Percentiles rank a stretch among this genome's conserved stretches.
Evolutionary conservation across 1,284 basidiomycete species (phyloP).

Genomic region (Leccinum subrobustum): DNA sequence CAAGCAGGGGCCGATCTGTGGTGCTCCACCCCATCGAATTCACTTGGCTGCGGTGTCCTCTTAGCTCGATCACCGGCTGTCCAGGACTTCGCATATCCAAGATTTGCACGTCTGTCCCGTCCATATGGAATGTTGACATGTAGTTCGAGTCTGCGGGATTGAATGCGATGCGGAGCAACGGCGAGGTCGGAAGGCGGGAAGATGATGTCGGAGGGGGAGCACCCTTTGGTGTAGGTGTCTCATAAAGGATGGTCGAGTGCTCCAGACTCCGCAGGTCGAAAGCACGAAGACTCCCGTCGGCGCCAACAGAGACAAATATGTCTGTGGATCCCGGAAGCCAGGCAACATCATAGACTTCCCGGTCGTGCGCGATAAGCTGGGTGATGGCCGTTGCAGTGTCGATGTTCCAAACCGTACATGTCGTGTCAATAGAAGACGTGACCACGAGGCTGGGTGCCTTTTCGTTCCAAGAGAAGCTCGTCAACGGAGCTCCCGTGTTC

Average conservation of each 20-base stretch:
- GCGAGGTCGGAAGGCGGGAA: slow-evolving; percentile 71
- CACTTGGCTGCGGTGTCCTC: slow-evolving; percentile 74
- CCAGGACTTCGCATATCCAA: slow-evolving; percentile 94
- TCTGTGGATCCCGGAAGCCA: slow-evolving; percentile 99
- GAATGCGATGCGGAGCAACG: slow-evolving; percentile 82
- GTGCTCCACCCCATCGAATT: slow-evolving; percentile 89
- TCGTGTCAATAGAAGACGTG: slow-evolving; percentile 95
- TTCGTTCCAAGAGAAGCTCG: slow-evolving; percentile 95
- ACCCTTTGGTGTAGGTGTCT: slow-evolving; percentile 81
- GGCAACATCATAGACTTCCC: slow-evolving; percentile 96
- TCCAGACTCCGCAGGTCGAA: slow-evolving; percentile 96
- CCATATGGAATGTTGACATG: slow-evolving; percentile 93
- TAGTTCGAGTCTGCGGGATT: slow-evolving; percentile 87
- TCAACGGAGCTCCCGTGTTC: slow-evolving; percentile 83
- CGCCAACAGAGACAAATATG: slow-evolving; percentile 98
- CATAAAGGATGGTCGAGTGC: slow-evolving; percentile 98
- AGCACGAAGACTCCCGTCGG: slow-evolving; percentile 93
- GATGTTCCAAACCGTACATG: slow-evolving; percentile 97
- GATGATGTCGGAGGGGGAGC: slow-evolving; percentile 57
- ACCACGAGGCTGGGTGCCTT: slow-evolving; percentile 86
- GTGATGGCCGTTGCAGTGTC: slow-evolving; percentile 95
- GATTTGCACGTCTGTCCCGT: slow-evolving; percentile 83
- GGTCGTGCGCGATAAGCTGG: slow-evolving; percentile 97
- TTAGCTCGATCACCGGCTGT: slow-evolving; percentile 87
- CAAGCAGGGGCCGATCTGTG: slow-evolving; percentile 76